phyloP scores from a whole-genome alignment of 352 stramenopile genomes.

The Globisporangium sylvaticum region DNA sequence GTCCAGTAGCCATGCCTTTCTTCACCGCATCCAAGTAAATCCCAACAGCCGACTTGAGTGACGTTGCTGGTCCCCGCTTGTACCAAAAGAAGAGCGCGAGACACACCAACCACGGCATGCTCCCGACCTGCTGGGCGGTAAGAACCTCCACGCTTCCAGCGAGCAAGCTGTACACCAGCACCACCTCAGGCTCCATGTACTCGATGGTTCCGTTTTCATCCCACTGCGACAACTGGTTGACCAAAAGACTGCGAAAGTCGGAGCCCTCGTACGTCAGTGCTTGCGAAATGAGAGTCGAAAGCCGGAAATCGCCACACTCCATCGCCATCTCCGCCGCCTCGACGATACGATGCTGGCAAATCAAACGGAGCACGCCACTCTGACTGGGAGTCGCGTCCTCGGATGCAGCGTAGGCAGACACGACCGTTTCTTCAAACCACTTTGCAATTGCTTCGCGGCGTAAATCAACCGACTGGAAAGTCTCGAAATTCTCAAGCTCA shows the following conservation, averaged over 20 bases:
- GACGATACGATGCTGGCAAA: conserved; percentile 54
- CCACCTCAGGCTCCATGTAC: conserved; percentile 55
- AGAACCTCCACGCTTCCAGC: conserved; percentile 57
- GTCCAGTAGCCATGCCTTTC: conserved; percentile 33
- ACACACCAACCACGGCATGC: conserved; percentile 51
- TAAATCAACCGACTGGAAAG: conserved; percentile 62
- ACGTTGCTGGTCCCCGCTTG: conserved; percentile 42
- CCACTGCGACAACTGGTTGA: conserved; percentile 58
- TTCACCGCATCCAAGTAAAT: conserved; percentile 39
- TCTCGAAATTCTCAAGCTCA: conserved; percentile 62
- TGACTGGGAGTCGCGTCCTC: conserved; percentile 16
- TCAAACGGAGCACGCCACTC: conserved; percentile 33
- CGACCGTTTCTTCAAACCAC: conserved; percentile 65
- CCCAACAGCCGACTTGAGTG: conserved; percentile 40
- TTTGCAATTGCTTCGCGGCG: conserved; percentile 68
- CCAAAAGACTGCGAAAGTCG: conserved; percentile 45
- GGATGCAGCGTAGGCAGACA: conserved; percentile 14
- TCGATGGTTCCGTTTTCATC: conserved; percentile 40
- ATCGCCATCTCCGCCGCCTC: conserved; percentile 60
- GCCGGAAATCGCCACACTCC: conserved; percentile 51
- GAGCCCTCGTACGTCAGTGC: conserved; percentile 46
- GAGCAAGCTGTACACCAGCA: conserved; percentile 65
- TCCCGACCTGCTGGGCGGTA: conserved; percentile 39
- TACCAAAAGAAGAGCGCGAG: conserved; percentile 76
- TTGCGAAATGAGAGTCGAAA: conserved; percentile 66